Evolutionary conservation across 148 eudicot genomes (phyloP).

Genomic region (Dianthus caryophyllus): DNA sequence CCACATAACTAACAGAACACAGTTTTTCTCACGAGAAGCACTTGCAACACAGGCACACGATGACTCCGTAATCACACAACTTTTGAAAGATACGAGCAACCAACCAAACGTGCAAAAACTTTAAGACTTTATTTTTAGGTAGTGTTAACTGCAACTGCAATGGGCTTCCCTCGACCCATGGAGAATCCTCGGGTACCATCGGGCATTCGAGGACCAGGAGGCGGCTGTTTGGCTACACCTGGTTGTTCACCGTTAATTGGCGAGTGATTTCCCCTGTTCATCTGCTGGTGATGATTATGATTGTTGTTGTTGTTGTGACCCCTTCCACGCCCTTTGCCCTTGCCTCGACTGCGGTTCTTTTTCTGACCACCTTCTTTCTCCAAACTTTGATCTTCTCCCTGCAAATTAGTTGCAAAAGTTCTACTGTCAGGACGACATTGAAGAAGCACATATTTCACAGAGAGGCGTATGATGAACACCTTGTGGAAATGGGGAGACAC

Average conservation of each 20-base stretch:
- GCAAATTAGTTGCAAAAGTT: conserved; percentile 17
- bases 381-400: conserved; percentile 55
- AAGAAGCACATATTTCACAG: neutral
- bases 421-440: conserved; percentile 2
- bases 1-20: neutral
- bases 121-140: conserved; percentile 2
- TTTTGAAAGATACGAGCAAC: conserved; percentile 6
- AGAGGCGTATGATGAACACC: neutral
- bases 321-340: conserved; percentile 68
- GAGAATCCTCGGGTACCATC: conserved; percentile 96
- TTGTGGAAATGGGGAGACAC: neutral
- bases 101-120: conserved; percentile 9
- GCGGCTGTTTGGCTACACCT: conserved; percentile 45
- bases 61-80: conserved; percentile 14
- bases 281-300: conserved; percentile 35
- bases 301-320: conserved; percentile 38
- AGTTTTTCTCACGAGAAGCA: conserved; percentile 15
- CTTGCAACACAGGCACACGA: conserved; percentile 23
- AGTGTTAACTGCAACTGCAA: conserved; percentile 44
- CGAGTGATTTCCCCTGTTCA: conserved; percentile 36
- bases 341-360: conserved; percentile 61
- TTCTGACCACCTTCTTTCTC: conserved; percentile 61
- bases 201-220: conserved; percentile 99
- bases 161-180: conserved; percentile 88
- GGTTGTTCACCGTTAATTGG: conserved; percentile 39